Evolutionary conservation across 1,284 basidiomycete species (phyloP).

Genomic region (Moesziomyces parantarcticus): DNA sequence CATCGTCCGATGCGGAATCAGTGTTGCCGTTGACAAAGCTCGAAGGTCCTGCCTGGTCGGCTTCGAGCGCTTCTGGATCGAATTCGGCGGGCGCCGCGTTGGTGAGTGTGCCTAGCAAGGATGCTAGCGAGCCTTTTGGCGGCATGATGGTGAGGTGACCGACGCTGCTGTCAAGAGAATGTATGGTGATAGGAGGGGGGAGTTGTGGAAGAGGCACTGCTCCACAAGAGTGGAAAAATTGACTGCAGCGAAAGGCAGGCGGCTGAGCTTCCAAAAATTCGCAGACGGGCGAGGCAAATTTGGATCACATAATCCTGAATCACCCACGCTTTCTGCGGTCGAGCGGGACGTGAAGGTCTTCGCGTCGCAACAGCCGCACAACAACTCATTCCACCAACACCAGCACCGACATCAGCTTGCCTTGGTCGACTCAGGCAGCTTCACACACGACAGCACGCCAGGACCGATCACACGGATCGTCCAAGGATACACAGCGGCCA

Average conservation of each 20-base stretch:
- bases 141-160: conserved; percentile 16
- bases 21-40: conserved; percentile 6
- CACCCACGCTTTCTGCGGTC: background rate
- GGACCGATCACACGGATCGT: background rate
- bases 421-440: background rate
- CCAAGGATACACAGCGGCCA: conserved; percentile 2
- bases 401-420: conserved; percentile 4
- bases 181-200: background rate
- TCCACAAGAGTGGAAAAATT: conserved; percentile 13
- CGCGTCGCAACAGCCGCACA: conserved; percentile 22
- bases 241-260: conserved; percentile 9
- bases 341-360: conserved; percentile 7
- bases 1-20: conserved; percentile 8
- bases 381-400: background rate
- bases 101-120: conserved; percentile 36
- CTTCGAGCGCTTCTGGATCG: conserved; percentile 43
- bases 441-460: background rate
- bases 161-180: background rate
- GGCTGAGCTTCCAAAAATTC: conserved; percentile 9
- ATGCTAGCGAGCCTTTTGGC: conserved; percentile 33
- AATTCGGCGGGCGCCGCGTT: conserved; percentile 45
- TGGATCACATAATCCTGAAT: conserved; percentile 41
- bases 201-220: conserved; percentile 9
- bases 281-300: conserved; percentile 3
- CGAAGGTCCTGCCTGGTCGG: conserved; percentile 25